Conservation (phyloP, 495 filamentous ascomycete species). For the Neurospora cerealis region DNA sequence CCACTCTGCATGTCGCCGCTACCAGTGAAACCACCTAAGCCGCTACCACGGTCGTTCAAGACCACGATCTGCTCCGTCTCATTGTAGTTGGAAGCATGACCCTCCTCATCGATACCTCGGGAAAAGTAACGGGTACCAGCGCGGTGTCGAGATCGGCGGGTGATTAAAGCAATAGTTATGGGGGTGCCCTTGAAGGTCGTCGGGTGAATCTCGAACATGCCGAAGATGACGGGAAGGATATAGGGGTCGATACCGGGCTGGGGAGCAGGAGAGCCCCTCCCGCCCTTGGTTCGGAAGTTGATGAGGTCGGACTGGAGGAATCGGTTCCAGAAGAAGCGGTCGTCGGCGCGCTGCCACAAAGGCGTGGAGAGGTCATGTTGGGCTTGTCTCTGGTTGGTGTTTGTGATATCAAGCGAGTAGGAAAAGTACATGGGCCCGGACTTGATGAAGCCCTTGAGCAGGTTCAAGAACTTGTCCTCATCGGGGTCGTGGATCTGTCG, state of each 20-base stretch:
- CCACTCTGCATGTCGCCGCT: conserved; percentile 65
- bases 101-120: conserved; percentile 81
- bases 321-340: conserved; percentile 97
- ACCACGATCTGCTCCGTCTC: conserved; percentile 91
- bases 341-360: conserved; percentile 87
- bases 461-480: conserved; percentile 77
- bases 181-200: conserved; percentile 74
- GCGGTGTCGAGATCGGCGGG: conserved; percentile 72
- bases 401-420: conserved; percentile 90
- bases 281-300: conserved; percentile 55
- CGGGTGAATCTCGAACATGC: conserved; percentile 77
- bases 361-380: conserved; percentile 56
- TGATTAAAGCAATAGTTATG: conserved; percentile 78
- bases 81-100: conserved; percentile 95
- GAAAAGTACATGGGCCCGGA: conserved; percentile 94
- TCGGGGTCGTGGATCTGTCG: conserved; percentile 82
- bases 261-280: conserved; percentile 46
- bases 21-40: conserved; percentile 72
- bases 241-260: conserved; percentile 81
- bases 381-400: conserved; percentile 86
- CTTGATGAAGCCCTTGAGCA: conserved; percentile 70
- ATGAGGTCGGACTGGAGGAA: conserved; percentile 89
- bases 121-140: conserved; percentile 92
- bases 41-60: conserved; percentile 64
- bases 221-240: conserved; percentile 89